Evolutionary conservation across 2,329 filamentous ascomycete species (phyloP), one percentile per base, ranked within the genome.

Genomic region (Clarireedia hainanense): DNA sequence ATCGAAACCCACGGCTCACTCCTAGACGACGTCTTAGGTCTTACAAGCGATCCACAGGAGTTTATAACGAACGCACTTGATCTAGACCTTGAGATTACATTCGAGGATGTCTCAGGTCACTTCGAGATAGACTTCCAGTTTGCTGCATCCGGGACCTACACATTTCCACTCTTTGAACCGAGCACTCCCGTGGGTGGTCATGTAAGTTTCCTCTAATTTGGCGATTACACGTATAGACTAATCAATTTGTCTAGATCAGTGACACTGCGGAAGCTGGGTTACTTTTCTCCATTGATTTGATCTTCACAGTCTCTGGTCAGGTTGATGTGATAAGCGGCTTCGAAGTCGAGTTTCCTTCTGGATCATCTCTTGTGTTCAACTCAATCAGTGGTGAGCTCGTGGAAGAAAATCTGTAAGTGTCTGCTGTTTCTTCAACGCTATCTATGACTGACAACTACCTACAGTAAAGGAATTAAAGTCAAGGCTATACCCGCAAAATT

Each of bases 101-200:
- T 61, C 2, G 24, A 58, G 10, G 50, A 45, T 23, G 47, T 61
- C n/a, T 52, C 43, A n/a, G 58, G 52, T 4, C 52, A 60, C 45
- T 61, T 62, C 30, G 51, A 60, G 24, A 34, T 61, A 27, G 52
- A 62, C 27, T 52, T 61, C 23, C 4, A 48, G 3, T 62, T 62
- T 46, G 45, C 23, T 15, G 56, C 45, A 30, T 6, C 40, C 6
- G 52, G 50, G 17, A 52, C 59, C 23, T 61, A 58, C 12, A 53
- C 27, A 6, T 23, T 60, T 30, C 24, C 51, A 7, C 30, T 61
- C 15, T 58, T 56, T 48, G 51, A 42, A 42, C 49, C 57, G 2
- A 47, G 52, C 23, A 56, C 47, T 26, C 51, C 54, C 6, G 17
- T 52, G 6, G 52, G 58, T 6, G 30, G 42, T 9, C 14, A 45